Base-by-base conservation (phyloP, 1,284 basidiomycete species). In the Leccinum griseonigrum region DNA sequence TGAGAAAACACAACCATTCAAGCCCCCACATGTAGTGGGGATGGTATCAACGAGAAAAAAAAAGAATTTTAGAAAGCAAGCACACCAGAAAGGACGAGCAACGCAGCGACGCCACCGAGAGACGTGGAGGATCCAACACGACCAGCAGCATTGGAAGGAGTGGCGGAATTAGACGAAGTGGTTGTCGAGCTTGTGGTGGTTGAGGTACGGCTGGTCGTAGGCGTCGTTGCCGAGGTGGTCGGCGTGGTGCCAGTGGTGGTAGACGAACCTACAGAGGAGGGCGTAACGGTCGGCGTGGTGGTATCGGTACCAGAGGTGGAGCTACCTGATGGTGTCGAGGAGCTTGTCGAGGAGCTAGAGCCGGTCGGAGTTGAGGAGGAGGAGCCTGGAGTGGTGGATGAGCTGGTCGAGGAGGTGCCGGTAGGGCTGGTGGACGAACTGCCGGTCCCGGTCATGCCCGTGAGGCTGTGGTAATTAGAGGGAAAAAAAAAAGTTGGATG, bases 401-500 rank as follows among this genome's bases (percentile, higher is more conserved):
- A 77, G 52, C 77, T 2, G 29, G 46, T 7, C 52, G 59, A 76
- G 58, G 81, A 84, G 48, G 82, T 84, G 46, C 82, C 79, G 56
- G 81, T 75, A 1, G 82, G 68, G 32, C 84, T 80, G 67, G 85
- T 81, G 29, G 82, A 83, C 58, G 71, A 74, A 60, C 63, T 63
- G 54, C 70, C 63, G 28, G 60, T 63, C 54, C 88, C 88, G 9
- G 76, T 76, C 87, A 90, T 88, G 43, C 77, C 77, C 43, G 77
- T 71, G 31, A 90, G 76, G 9, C 85, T 88, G 64, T 43, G 26
- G 40, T 34, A 67, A 43, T 43, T 43, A 10, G 4, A 26, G 58
- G 54, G 54, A 28, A 34, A 26, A 59, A 54, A 55, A 31, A 34
- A n/a, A 11, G 57, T 69, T 48, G 71, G 43, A 40, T 4, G 3